A percentile compares a stretch with the other conserved stretches of the same genome.
These are phyloP conservation scores for Penicillium aurantiogriseum DNA, from an alignment of 2,329 filamentous ascomycete species.

Conservation along the genomic window DNA sequence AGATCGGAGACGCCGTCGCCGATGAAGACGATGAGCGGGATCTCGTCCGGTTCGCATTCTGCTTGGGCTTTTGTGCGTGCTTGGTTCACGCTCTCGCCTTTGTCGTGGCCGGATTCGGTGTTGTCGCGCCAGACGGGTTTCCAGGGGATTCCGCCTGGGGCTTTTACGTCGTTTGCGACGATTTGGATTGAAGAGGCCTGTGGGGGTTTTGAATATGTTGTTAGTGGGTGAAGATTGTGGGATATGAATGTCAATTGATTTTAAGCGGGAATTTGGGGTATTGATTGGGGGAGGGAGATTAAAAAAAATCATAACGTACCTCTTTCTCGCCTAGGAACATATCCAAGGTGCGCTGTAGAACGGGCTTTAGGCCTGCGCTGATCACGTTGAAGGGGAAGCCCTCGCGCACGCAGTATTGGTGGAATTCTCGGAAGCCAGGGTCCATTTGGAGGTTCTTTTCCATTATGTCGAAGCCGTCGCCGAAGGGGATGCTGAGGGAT, in stretches of 20 bases:
- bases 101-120: conserved; percentile 65
- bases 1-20: conserved; percentile 68
- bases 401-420: conserved; percentile 62
- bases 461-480: conserved; percentile 66
- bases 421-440: conserved; percentile 62
- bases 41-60: conserved; percentile 58
- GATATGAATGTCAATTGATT: too few species aligned
- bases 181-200: conserved; percentile 60
- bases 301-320: conserved; percentile 17
- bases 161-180: conserved; percentile 65
- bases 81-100: conserved; percentile 63
- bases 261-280: too few species aligned
- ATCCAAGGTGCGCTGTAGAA: conserved; percentile 61
- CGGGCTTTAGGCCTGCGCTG: conserved; percentile 65
- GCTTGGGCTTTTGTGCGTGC: conserved; percentile 56
- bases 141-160: conserved; percentile 60
- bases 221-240: neutral
- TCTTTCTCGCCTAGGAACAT: conserved; percentile 63
- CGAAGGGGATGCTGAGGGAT: conserved; percentile 64
- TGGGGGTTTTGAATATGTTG: too few species aligned
- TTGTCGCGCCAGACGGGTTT: conserved; percentile 67
- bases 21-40: conserved; percentile 68
- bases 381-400: conserved; percentile 68
- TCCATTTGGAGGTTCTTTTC: conserved; percentile 62
- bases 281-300: neutral